A percentile compares a stretch with the other conserved stretches of the same genome.
Conservation (phyloP, 805 yeast species). For the Sugiyamaella valdiviana region DNA sequence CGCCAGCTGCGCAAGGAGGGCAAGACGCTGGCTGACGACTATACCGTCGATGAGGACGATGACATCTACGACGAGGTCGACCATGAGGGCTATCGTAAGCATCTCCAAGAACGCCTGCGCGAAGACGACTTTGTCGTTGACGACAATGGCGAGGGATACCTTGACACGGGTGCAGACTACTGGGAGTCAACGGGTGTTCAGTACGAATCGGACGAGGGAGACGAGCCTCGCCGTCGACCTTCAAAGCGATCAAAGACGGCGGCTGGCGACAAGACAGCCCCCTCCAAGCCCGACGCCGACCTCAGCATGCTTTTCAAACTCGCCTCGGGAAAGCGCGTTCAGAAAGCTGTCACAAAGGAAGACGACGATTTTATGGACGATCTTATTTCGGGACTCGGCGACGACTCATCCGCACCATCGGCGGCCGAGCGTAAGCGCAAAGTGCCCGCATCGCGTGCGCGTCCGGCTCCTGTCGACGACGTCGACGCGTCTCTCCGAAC, state of each 20-base stretch:
- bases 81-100: conserved; percentile 68
- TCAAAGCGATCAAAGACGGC: conserved; percentile 24
- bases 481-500: not conserved
- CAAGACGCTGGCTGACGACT: conserved; percentile 32
- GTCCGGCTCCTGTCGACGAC: not conserved
- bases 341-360: conserved; percentile 22
- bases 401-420: conserved; percentile 21
- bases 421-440: conserved; percentile 10
- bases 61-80: conserved; percentile 84
- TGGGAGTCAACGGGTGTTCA: conserved; percentile 59
- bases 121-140: conserved; percentile 92
- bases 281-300: conserved; percentile 29
- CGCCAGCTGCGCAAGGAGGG: conserved; percentile 11
- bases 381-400: conserved; percentile 52
- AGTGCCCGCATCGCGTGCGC: not conserved
- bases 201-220: conserved; percentile 25
- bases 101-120: conserved; percentile 71
- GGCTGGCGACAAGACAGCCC: conserved; percentile 16
- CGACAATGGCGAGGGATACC: conserved; percentile 90
- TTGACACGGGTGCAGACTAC: conserved; percentile 87
- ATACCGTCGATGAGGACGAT: conserved; percentile 44
- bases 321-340: conserved; percentile 44
- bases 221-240: conserved; percentile 23
- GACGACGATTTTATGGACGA: conserved; percentile 59
- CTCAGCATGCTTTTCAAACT: conserved; percentile 37